Evolutionary conservation across 176 grass and related monocot genomes (phyloP).

Genomic region (Rhynchospora breviuscula): DNA sequence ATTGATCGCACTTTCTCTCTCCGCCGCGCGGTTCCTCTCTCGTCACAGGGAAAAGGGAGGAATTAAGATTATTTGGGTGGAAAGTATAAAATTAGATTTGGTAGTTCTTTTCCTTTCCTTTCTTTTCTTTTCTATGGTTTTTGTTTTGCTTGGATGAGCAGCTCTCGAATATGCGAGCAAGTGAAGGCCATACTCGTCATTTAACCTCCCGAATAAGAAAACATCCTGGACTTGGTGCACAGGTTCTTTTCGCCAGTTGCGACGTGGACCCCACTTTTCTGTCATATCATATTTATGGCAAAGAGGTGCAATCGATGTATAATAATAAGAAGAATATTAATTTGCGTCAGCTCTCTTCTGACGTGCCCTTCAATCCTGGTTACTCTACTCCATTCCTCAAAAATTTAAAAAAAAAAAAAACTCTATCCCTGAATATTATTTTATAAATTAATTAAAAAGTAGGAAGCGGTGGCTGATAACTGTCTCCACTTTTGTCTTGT

Average conservation of each 20-base stretch:
- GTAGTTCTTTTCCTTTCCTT: background rate
- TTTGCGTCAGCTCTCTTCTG: background rate
- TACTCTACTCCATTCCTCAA: background rate
- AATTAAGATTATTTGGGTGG: background rate
- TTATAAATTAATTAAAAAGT: background rate
- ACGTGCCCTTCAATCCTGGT: background rate
- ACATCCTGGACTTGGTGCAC: background rate
- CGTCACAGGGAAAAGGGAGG: background rate
- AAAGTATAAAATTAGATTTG: slow-evolving; percentile 16
- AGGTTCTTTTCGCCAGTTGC: background rate
- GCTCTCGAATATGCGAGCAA: background rate
- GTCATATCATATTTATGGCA: background rate
- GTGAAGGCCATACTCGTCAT: slow-evolving; percentile 9
- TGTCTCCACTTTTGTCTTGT: background rate
- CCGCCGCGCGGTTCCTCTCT: background rate
- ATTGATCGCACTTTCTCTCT: slow-evolving; percentile 13
- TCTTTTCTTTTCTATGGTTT: background rate
- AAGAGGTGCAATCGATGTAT: background rate
- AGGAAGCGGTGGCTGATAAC: background rate
- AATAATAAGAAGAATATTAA: too few relatives aligned
- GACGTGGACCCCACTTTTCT: background rate
- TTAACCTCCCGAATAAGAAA: background rate
- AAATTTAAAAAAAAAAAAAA: background rate
- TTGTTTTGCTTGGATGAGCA: slow-evolving; percentile 23
- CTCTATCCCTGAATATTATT: background rate